phyloP scores from a whole-genome alignment of 2,329 filamentous ascomycete species.

The Fusarium foetens region DNA sequence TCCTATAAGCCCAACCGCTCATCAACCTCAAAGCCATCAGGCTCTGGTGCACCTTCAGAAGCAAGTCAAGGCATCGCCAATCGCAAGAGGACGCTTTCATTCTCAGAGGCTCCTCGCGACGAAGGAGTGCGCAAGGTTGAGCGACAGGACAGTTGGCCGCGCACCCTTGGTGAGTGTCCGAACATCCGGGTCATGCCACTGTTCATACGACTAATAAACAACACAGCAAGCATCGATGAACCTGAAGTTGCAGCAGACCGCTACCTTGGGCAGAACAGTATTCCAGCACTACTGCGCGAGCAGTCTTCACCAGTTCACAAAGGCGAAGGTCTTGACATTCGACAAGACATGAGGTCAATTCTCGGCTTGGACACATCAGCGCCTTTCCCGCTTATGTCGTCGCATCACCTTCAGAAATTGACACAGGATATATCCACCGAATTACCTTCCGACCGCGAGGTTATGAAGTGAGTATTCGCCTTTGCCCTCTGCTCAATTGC shows the following conservation, averaged over 20 bases:
- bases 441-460: slow-evolving; percentile 71
- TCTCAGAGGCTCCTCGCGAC: slow-evolving; percentile 45
- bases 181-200: slow-evolving; percentile 22
- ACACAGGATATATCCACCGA: slow-evolving; percentile 70
- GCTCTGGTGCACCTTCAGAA: slow-evolving; percentile 44
- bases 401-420: slow-evolving; percentile 67
- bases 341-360: slow-evolving; percentile 73
- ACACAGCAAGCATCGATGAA: slow-evolving; percentile 59
- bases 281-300: slow-evolving; percentile 71
- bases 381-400: slow-evolving; percentile 74
- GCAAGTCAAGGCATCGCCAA: slow-evolving; percentile 28
- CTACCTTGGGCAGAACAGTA: slow-evolving; percentile 75
- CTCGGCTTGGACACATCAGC: slow-evolving; percentile 73
- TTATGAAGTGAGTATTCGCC: slow-evolving; percentile 67
- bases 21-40: slow-evolving; percentile 51
- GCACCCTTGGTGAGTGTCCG: slow-evolving; percentile 51
- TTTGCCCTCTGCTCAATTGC: neutral
- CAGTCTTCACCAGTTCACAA: slow-evolving; percentile 65
- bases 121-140: slow-evolving; percentile 48
- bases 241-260: slow-evolving; percentile 66
- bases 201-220: slow-evolving; percentile 31
- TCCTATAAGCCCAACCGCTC: slow-evolving; percentile 72
- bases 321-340: slow-evolving; percentile 65
- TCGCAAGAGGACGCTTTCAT: slow-evolving; percentile 51
- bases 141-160: slow-evolving; percentile 56